Evolutionary conservation across 2,329 filamentous ascomycete genomes (phyloP).

Genomic region (Cordyceps cicadae): DNA sequence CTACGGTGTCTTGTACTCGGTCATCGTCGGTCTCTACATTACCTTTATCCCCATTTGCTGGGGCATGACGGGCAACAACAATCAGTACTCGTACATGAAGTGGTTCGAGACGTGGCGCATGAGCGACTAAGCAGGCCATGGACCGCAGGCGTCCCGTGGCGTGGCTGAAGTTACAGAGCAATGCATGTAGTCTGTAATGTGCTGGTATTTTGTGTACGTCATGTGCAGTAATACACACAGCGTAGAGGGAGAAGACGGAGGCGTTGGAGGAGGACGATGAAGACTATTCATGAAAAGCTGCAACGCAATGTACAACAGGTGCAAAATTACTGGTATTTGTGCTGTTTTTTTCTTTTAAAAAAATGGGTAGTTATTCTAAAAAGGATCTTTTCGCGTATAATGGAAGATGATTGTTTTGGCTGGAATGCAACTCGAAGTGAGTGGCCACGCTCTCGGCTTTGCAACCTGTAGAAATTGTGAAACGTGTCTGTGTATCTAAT

Average conservation of each 20-base stretch:
- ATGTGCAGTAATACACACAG: not conserved
- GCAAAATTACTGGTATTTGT: slow-evolving; percentile 1
- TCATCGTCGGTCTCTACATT: slow-evolving; percentile 74
- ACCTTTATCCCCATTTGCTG: slow-evolving; percentile 92
- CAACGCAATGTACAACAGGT: slow-evolving; percentile 11
- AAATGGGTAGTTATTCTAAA: not conserved
- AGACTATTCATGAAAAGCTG: slow-evolving; percentile 8
- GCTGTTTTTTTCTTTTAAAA: not conserved
- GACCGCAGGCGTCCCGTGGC: not conserved
- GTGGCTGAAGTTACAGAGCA: not conserved
- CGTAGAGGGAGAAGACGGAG: not conserved
- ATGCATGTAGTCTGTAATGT: not conserved
- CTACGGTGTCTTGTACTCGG: slow-evolving; percentile 67
- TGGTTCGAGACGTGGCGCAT: slow-evolving; percentile 89
- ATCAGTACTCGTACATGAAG: slow-evolving; percentile 83
- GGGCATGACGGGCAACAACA: slow-evolving; percentile 81
- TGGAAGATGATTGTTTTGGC: no score
- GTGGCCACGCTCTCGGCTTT: not conserved
- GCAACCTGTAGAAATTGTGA: not conserved
- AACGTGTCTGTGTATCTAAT: not conserved
- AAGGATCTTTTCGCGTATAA: not conserved
- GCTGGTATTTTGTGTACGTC: not conserved
- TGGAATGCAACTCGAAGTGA: no score
- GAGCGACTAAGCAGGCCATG: slow-evolving; percentile 42
- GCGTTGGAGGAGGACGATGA: not conserved